Percentiles rank a stretch among this genome's conserved stretches.
Conservation (phyloP, 2,329 filamentous ascomycete species). For the Fusarium sp. region DNA sequence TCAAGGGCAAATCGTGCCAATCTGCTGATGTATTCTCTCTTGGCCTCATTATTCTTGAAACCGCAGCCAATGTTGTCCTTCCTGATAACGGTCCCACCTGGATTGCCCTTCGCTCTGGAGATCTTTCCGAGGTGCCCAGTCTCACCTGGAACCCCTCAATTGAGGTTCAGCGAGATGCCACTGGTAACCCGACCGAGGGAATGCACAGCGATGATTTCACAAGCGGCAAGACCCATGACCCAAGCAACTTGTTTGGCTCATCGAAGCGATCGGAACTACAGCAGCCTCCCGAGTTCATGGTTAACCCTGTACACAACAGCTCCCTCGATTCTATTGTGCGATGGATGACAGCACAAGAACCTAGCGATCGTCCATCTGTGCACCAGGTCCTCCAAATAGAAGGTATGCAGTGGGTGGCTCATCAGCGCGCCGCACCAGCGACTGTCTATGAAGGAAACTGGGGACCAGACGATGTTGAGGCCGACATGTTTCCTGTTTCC, state of each 20-base stretch:
- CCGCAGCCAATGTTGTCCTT: slow-evolving; percentile 91
- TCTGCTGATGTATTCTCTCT: slow-evolving; percentile 94
- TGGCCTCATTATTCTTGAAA: slow-evolving; percentile 94
- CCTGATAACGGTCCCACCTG: slow-evolving; percentile 93
- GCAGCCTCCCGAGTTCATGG: slow-evolving; percentile 88
- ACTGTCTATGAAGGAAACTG: slow-evolving; percentile 97
- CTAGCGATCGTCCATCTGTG: slow-evolving; percentile 78
- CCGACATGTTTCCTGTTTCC: slow-evolving; percentile 59
- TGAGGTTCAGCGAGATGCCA: slow-evolving; percentile 78
- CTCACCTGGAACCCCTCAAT: slow-evolving; percentile 84
- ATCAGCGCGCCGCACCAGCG: slow-evolving; percentile 84
- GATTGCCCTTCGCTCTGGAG: slow-evolving; percentile 89
- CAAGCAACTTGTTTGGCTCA: slow-evolving; percentile 58
- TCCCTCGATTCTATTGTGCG: slow-evolving; percentile 87
- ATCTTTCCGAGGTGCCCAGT: slow-evolving; percentile 88
- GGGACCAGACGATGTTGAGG: slow-evolving; percentile 73
- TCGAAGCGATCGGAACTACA: slow-evolving; percentile 64
- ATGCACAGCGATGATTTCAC: slow-evolving; percentile 54
- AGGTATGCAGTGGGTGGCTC: slow-evolving; percentile 83
- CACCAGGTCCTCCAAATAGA: slow-evolving; percentile 78
- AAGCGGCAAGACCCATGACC: slow-evolving; percentile 50
- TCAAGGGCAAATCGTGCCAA: slow-evolving; percentile 87
- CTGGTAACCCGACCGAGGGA: slow-evolving; percentile 61
- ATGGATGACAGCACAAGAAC: slow-evolving; percentile 87
- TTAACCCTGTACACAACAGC: slow-evolving; percentile 76